These are phyloP conservation scores for Dichomitus squalens DNA, from an alignment of 1,284 basidiomycete genomes.

Conservation along the genomic window DNA sequence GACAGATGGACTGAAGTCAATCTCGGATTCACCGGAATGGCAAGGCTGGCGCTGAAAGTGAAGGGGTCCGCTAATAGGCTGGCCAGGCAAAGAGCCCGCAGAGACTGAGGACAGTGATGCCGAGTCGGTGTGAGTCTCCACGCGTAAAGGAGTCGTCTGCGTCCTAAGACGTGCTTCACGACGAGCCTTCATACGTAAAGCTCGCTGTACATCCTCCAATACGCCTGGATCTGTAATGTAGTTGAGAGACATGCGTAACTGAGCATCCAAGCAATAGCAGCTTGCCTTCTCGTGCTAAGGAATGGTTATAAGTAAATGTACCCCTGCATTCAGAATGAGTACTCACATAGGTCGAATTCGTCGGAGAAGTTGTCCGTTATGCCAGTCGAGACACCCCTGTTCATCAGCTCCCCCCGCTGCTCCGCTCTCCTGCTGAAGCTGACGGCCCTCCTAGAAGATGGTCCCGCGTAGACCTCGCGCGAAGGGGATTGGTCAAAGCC, in stretches of 20 bases:
- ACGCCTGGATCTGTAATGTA: conserved; percentile 61
- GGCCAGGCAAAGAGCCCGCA: conserved; percentile 37
- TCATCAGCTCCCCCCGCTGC: conserved; percentile 13
- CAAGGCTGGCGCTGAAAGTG: conserved; percentile 17
- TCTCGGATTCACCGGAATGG: conserved; percentile 43
- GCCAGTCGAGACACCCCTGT: conserved; percentile 16
- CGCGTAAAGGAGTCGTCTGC: conserved; percentile 32
- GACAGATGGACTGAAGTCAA: conserved; percentile 75
- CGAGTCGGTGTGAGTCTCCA: conserved; percentile 28
- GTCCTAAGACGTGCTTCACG: conserved; percentile 64
- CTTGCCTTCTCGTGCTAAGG: conserved; percentile 67
- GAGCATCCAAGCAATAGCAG: not conserved
- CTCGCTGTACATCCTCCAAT: conserved; percentile 74
- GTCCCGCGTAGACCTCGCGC: conserved; percentile 10
- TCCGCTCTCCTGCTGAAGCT: conserved; percentile 20
- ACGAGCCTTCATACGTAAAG: conserved; percentile 67
- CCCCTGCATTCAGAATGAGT: not conserved
- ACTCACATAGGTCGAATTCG: conserved; percentile 74
- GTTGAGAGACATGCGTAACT: conserved; percentile 14
- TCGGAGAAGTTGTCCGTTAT: conserved; percentile 52
- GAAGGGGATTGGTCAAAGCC: conserved; percentile 15
- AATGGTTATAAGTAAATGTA: not conserved
- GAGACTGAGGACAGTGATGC: conserved; percentile 31
- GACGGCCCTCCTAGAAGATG: conserved; percentile 22
- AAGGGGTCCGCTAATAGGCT: conserved; percentile 2